Percentiles rank a stretch among this genome's conserved stretches.
Evolutionary conservation across 371 early-diverging fungal genomes (phyloP).

Genomic region (Mucor racemosus): DNA sequence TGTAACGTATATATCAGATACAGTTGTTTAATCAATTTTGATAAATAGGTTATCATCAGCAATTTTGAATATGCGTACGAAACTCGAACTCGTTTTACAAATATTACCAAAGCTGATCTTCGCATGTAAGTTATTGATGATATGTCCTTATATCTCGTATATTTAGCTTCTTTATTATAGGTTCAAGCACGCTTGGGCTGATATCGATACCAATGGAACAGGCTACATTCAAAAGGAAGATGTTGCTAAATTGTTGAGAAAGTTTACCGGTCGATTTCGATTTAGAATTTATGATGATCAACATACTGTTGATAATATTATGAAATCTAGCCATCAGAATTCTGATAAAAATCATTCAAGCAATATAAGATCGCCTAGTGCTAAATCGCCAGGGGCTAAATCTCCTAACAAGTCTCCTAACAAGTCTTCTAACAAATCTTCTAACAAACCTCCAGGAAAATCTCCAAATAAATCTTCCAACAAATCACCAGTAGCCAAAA

Average conservation of each 20-base stretch:
- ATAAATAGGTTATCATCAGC: conserved; percentile 55
- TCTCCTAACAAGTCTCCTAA: not conserved
- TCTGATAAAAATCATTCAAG: conserved; percentile 15
- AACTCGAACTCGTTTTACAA: conserved; percentile 58
- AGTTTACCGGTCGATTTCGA: conserved; percentile 52
- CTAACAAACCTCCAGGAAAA: not conserved
- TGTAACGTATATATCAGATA: not conserved
- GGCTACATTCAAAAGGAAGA: conserved; percentile 58
- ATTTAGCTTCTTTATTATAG: conserved; percentile 17
- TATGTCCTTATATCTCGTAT: not conserved
- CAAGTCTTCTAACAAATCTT: too few relatives aligned
- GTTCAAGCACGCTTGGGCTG: conserved; percentile 64
- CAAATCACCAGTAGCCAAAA: conserved; percentile 5
- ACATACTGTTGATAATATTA: conserved; percentile 21
- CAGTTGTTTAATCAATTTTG: not conserved
- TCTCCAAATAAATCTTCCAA: not conserved
- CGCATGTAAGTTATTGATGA: conserved; percentile 38
- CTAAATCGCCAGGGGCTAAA: not conserved
- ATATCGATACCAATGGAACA: conserved; percentile 58
- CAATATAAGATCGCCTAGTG: not conserved
- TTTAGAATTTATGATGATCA: conserved; percentile 52
- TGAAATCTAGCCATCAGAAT: not conserved
- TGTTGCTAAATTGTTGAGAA: conserved; percentile 49
- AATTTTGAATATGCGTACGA: conserved; percentile 68
- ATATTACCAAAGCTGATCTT: conserved; percentile 58